Conservation (phyloP, 192 early-diverging fungal genomes). For the Spizellomyces sp. region DNA sequence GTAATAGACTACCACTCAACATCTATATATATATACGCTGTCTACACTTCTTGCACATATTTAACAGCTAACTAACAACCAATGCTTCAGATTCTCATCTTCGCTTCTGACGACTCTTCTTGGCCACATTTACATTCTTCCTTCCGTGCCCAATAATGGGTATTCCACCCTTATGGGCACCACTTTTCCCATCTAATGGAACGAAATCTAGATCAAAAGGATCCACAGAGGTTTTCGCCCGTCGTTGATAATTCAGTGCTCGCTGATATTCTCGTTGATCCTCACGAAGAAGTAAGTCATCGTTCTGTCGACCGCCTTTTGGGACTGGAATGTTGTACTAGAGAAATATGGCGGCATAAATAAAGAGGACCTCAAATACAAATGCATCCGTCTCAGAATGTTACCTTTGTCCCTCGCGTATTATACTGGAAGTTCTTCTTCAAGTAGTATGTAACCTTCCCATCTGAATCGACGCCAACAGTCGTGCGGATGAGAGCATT, state of each 20-base stretch:
- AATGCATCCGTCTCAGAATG: not conserved
- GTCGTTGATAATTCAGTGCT: conserved; percentile 27
- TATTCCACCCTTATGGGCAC: conserved; percentile 8
- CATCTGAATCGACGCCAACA: conserved; percentile 76
- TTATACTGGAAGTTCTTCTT: conserved; percentile 92
- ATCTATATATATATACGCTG: no score
- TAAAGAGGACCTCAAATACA: not conserved
- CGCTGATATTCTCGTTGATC: conserved; percentile 87
- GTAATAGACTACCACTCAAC: not conserved
- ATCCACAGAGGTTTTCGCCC: not conserved
- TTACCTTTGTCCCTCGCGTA: conserved; percentile 81
- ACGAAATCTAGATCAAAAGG: conserved; percentile 19
- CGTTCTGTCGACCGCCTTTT: conserved; percentile 74
- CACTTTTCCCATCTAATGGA: conserved; percentile 1
- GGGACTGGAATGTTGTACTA: conserved; percentile 83
- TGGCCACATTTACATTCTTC: conserved; percentile 48
- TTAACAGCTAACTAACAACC: not conserved
- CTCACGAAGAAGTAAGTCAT: conserved; percentile 78
- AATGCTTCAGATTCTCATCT: conserved; percentile 4
- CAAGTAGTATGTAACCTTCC: conserved; percentile 78
- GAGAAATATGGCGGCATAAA: not conserved
- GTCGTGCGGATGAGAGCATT: conserved; percentile 83
- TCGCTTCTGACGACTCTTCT: conserved; percentile 15
- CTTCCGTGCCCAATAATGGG: conserved; percentile 47
- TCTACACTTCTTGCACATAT: not conserved